A percentile compares a stretch with the other conserved stretches of the same genome.
phyloP scores from a whole-genome alignment of 1,139 yeast genomes.

The Debaryomycetaceae sp. region DNA sequence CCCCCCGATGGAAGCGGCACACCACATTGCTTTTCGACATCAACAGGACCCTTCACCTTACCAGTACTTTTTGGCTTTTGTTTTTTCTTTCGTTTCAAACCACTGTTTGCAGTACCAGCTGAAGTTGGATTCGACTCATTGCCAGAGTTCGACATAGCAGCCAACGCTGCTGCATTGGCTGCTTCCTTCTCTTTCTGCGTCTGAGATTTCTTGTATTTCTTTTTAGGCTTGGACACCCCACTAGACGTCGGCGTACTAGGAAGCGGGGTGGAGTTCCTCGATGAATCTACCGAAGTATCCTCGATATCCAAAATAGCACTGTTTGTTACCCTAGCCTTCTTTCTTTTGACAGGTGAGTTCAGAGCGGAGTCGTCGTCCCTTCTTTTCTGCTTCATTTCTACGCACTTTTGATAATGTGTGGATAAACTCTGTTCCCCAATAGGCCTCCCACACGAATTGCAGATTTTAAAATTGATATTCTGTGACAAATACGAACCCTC shows the following conservation, averaged over 20 bases:
- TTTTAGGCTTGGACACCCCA: conserved; percentile 30
- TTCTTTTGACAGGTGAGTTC: conserved; percentile 17
- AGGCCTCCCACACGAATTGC: conserved; percentile 66
- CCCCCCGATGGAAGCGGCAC: conserved; percentile 92
- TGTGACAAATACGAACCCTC: conserved; percentile 37
- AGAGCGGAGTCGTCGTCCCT: conserved; percentile 19
- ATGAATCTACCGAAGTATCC: conserved; percentile 39
- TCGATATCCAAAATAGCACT: conserved; percentile 29
- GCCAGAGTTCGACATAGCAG: conserved; percentile 34
- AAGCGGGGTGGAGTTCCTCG: conserved; percentile 38
- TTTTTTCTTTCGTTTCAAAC: conserved; percentile 36
- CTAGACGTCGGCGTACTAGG: conserved; percentile 23
- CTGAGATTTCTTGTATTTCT: conserved; percentile 44
- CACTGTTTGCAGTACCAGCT: conserved; percentile 13
- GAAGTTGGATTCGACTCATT: conserved; percentile 8
- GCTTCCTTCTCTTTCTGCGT: conserved; percentile 47
- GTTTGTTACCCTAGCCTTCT: conserved; percentile 30
- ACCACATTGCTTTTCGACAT: conserved; percentile 95
- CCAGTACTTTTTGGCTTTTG: conserved; percentile 51
- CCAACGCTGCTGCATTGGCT: conserved; percentile 47
- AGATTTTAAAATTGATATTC: conserved; percentile 55
- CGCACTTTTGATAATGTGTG: conserved; percentile 47
- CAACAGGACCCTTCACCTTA: conserved; percentile 78
- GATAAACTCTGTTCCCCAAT: conserved; percentile 46
- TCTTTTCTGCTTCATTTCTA: conserved; percentile 44